A percentile compares a stretch with the other conserved stretches of the same genome.
Evolutionary conservation across 129 eudicot genomes (phyloP).

Genomic region (Rutidosis leptorrhynchoides): DNA sequence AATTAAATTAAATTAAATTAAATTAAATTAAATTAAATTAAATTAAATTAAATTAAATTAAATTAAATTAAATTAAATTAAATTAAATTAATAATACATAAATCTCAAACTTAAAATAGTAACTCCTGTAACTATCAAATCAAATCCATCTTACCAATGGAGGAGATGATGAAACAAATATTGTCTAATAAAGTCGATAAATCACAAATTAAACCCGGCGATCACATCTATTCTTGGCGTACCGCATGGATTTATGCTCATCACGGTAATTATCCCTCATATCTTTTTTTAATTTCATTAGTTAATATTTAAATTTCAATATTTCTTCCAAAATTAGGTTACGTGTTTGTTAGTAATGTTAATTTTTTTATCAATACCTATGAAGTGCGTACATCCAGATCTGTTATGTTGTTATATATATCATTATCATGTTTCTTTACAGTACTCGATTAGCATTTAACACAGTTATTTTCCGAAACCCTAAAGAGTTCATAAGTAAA

Average conservation of each 20-base stretch:
- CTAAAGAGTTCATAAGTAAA: not conserved
- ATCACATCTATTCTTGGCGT: constrained; percentile 91
- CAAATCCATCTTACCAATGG: not conserved
- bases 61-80: too few species aligned
- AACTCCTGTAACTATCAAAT: not conserved
- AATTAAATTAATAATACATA: too few species aligned
- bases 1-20: too few species aligned
- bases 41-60: too few species aligned
- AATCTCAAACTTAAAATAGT: not conserved
- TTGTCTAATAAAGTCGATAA: constrained; percentile 54
- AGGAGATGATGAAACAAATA: constrained; percentile 37
- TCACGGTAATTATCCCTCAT: constrained; percentile 50
- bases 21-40: too few species aligned
- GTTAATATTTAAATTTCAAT: too few species aligned
- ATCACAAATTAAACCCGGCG: constrained; percentile 64
- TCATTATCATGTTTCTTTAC: not conserved
- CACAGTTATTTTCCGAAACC: not conserved
- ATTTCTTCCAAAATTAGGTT: not conserved
- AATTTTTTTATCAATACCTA: too few species aligned
- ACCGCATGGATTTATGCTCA: constrained; percentile 71
- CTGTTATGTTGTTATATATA: not conserved
- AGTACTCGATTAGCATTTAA: not conserved
- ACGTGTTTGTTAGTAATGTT: not conserved
- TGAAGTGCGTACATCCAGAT: not conserved
- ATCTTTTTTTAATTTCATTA: not conserved